Evolutionary conservation across 257 asterid species (phyloP).

Genomic region (Solanum gandarillasii): DNA sequence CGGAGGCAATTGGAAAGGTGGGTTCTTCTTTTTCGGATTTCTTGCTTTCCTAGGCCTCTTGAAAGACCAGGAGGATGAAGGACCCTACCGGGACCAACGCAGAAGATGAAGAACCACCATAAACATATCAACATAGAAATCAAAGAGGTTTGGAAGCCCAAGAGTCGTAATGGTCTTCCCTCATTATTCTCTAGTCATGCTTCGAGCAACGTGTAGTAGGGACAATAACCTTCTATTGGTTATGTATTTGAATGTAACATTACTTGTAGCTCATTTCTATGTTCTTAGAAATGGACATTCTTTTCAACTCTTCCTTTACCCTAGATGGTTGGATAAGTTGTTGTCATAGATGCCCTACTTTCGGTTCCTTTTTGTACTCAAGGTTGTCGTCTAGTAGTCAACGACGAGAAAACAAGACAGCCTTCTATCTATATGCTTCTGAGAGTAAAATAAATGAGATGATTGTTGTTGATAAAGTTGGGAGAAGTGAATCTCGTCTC

Average conservation of each 20-base stretch:
- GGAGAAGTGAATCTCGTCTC: background rate
- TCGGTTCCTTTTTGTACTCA: background rate
- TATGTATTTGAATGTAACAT: background rate
- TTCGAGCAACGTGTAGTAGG: background rate
- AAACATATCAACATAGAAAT: background rate
- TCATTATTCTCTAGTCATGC: background rate
- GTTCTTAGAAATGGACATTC: background rate
- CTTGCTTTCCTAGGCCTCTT: slow-evolving; percentile 62
- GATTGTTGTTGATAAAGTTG: background rate
- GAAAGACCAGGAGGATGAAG: slow-evolving; percentile 61
- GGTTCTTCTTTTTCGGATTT: slow-evolving; percentile 72
- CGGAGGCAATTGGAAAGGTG: slow-evolving; percentile 80
- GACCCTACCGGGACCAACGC: slow-evolving; percentile 35
- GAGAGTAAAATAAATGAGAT: background rate
- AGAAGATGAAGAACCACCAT: slow-evolving; percentile 19
- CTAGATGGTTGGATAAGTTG: background rate
- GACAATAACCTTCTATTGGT: background rate
- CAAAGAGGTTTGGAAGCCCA: background rate
- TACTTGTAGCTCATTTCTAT: background rate
- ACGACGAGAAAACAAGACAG: background rate
- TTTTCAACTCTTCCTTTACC: background rate
- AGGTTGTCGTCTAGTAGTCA: background rate
- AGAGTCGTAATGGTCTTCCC: background rate
- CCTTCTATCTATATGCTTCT: background rate
- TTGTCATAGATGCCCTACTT: background rate